A percentile compares a stretch with the other conserved stretches of the same genome.
These are phyloP conservation scores for Ciborinia camelliae DNA, from an alignment of 2,329 filamentous ascomycete species.

Conservation along the genomic window DNA sequence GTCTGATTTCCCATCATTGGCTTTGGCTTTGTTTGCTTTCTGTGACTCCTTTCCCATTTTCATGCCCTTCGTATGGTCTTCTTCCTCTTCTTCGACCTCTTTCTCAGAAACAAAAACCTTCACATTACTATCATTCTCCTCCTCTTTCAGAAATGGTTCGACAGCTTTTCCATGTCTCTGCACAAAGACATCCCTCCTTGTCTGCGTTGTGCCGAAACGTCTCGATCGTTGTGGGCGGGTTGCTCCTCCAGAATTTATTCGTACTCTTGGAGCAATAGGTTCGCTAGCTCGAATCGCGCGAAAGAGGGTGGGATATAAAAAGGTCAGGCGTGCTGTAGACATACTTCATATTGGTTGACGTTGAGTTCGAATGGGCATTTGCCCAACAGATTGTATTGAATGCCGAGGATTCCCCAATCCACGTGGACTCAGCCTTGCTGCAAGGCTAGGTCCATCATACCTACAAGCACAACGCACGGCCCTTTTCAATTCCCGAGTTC, in stretches of 20 bases:
- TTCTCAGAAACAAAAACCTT: conserved; percentile 24
- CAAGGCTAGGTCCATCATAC: no score
- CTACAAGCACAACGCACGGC: not conserved
- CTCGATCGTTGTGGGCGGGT: conserved; percentile 29
- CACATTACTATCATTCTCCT: conserved; percentile 32
- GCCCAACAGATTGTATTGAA: not conserved
- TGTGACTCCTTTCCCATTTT: conserved; percentile 16
- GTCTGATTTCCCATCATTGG: conserved; percentile 12
- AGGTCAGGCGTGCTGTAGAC: conserved; percentile 60
- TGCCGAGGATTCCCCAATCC: not conserved
- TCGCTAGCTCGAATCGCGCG: conserved; percentile 50
- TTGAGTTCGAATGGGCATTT: not conserved
- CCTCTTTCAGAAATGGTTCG: conserved; percentile 46
- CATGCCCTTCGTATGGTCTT: conserved; percentile 2
- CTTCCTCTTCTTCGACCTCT: conserved; percentile 19
- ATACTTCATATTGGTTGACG: conserved; percentile 41
- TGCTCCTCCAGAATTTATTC: conserved; percentile 32
- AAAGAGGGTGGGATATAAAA: conserved; percentile 66
- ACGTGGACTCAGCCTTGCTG: conserved; percentile 9
- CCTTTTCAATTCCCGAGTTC: not conserved
- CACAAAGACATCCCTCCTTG: conserved; percentile 46
- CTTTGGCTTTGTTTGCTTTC: not conserved
- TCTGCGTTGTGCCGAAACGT: conserved; percentile 41
- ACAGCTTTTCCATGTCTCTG: conserved; percentile 59
- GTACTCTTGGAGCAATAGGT: conserved; percentile 41